Conservation (phyloP, 306 rosid species). For the Quercus ilex region DNA sequence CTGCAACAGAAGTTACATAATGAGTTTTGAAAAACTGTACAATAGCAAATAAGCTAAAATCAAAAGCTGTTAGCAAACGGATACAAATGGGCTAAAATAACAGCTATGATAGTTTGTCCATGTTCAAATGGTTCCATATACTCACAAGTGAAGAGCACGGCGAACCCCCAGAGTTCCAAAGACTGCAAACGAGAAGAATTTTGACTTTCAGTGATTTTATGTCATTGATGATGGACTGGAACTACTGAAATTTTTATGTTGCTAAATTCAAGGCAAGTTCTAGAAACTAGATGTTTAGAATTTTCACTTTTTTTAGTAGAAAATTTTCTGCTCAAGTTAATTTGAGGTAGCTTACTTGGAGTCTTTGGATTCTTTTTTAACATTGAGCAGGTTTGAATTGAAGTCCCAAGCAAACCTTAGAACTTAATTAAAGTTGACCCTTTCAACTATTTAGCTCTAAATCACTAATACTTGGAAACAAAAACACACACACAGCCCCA, state of each 20-base stretch:
- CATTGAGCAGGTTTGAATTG: not conserved
- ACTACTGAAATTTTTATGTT: not conserved
- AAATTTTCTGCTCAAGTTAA: not conserved
- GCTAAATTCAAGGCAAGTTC: not conserved
- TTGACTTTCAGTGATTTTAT: constrained; percentile 18
- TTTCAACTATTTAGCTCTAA: not conserved
- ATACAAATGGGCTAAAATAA: not conserved
- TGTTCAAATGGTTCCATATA: constrained; percentile 6
- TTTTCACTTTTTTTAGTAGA: not conserved
- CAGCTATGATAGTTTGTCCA: not conserved
- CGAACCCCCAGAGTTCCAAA: constrained; percentile 45
- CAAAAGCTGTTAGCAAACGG: no score
- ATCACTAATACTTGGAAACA: not conserved
- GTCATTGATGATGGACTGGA: not conserved
- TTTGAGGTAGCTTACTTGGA: not conserved
- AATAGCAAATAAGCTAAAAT: no score
- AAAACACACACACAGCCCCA: not conserved
- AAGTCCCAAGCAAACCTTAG: not conserved
- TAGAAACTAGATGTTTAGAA: not conserved
- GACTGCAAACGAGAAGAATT: constrained; percentile 37
- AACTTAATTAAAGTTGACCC: not conserved
- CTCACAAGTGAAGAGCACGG: constrained; percentile 50
- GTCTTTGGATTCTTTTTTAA: not conserved
- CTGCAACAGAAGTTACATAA: constrained; percentile 30
- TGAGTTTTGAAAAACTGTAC: not conserved